phyloP scores from a whole-genome alignment of 140 eudicot species.

The Cichorium intybus region DNA sequence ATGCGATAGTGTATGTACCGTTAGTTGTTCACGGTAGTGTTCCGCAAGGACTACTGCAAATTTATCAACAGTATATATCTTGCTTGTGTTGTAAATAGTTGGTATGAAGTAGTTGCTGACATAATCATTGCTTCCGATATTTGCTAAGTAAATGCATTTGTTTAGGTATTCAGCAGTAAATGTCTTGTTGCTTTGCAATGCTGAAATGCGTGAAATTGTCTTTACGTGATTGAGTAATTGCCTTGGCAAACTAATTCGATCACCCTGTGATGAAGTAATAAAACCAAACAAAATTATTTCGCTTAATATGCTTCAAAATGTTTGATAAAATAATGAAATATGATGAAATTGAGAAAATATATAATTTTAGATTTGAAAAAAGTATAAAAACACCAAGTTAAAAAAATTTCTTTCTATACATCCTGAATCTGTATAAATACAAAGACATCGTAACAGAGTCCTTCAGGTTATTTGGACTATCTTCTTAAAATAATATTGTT shows the following conservation, averaged over 20 bases:
- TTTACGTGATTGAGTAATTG: slow-evolving; percentile 17
- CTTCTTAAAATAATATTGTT: no score
- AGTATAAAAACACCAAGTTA: no score
- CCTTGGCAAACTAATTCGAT: slow-evolving; percentile 1
- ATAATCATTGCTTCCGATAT: slow-evolving; percentile 41
- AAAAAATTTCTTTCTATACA: no score
- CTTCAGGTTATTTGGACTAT: no score
- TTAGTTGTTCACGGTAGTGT: slow-evolving; percentile 11
- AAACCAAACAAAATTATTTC: neutral
- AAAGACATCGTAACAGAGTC: no score
- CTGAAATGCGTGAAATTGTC: slow-evolving; percentile 5
- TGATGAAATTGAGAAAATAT: no score
- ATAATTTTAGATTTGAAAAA: no score
- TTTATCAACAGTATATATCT: neutral
- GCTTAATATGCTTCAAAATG: no score
- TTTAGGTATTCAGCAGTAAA: slow-evolving; percentile 15
- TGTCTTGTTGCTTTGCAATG: slow-evolving; percentile 18
- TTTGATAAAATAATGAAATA: no score
- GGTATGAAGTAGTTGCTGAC: slow-evolving; percentile 38
- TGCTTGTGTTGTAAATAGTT: slow-evolving; percentile 15
- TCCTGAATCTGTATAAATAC: no score
- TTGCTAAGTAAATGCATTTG: slow-evolving; percentile 30
- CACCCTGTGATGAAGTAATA: slow-evolving; percentile 5
- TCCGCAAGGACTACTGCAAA: slow-evolving; percentile 27
- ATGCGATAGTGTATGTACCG: neutral